Evolutionary conservation across 768 basidiomycete genomes (phyloP).

Genomic region (Termitomyces sp.): DNA sequence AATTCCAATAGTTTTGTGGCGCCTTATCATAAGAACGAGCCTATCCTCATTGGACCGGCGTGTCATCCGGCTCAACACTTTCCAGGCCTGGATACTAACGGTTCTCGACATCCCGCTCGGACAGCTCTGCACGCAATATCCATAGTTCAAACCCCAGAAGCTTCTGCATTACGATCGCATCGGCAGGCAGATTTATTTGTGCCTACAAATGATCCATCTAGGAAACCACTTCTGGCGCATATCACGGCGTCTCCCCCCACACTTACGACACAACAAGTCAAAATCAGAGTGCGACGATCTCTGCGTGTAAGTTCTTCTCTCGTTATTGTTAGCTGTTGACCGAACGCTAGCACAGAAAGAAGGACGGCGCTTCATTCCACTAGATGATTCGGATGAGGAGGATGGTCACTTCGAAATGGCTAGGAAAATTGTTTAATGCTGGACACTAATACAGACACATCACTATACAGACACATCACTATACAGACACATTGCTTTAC

Average conservation of each 20-base stretch:
- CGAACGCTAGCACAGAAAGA: constrained; percentile 23
- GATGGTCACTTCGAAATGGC: neutral
- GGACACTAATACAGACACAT: neutral
- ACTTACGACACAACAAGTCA: constrained; percentile 2
- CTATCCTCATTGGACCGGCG: neutral
- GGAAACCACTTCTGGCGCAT: neutral
- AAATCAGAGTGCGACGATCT: constrained; percentile 19
- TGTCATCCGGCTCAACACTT: neutral
- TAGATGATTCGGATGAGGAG: constrained; percentile 35
- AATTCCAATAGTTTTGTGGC: neutral
- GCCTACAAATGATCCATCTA: neutral
- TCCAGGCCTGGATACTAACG: neutral
- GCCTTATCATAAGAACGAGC: neutral
- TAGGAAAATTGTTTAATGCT: neutral
- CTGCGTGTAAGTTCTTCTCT: constrained; percentile 17
- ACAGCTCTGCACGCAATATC: neutral
- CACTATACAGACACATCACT: too few relatives aligned
- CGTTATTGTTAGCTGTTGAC: neutral
- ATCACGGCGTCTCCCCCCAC: neutral
- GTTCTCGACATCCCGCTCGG: neutral
- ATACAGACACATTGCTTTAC: too few relatives aligned
- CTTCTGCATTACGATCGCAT: neutral
- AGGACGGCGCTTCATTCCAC: constrained; percentile 42
- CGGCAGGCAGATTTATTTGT: neutral
- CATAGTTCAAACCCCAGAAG: neutral